These are phyloP conservation scores for Chamaenerion angustifolium DNA, from an alignment of 345 rosid genomes.

Conservation along the genomic window DNA sequence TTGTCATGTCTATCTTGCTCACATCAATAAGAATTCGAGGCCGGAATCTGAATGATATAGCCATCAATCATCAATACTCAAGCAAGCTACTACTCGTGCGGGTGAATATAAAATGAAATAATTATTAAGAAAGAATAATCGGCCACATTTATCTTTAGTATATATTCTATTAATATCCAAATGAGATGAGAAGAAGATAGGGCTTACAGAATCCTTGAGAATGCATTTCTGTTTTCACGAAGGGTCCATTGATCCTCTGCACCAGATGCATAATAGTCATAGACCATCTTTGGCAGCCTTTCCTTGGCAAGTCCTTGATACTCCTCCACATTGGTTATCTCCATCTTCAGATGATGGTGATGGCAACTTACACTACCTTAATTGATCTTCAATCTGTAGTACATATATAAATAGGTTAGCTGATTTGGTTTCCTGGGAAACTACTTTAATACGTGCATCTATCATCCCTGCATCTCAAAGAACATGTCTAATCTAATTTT, in stretches of 20 bases:
- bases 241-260: slow-evolving; percentile 98
- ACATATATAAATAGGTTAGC: background rate
- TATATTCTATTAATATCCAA: too few relatives aligned
- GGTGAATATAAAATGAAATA: too few relatives aligned
- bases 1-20: slow-evolving; percentile 62
- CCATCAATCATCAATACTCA: background rate
- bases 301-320: slow-evolving; percentile 73
- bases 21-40: slow-evolving; percentile 92
- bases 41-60: slow-evolving; percentile 40
- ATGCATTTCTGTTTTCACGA: slow-evolving; percentile 69
- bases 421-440: too few relatives aligned
- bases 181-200: background rate
- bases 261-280: slow-evolving; percentile 86
- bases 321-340: slow-evolving; percentile 84
- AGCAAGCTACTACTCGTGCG: too few relatives aligned
- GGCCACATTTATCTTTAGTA: background rate
- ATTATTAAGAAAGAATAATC: background rate
- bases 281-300: slow-evolving; percentile 88
- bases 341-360: slow-evolving; percentile 19
- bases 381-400: background rate
- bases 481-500: too few relatives aligned
- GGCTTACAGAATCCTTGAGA: slow-evolving; percentile 72
- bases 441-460: too few relatives aligned
- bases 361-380: background rate
- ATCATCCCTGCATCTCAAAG: too few relatives aligned